These are phyloP conservation scores for Fonsecaea pugnacius DNA, from an alignment of 2,329 filamentous ascomycete genomes.

Conservation along the genomic window DNA sequence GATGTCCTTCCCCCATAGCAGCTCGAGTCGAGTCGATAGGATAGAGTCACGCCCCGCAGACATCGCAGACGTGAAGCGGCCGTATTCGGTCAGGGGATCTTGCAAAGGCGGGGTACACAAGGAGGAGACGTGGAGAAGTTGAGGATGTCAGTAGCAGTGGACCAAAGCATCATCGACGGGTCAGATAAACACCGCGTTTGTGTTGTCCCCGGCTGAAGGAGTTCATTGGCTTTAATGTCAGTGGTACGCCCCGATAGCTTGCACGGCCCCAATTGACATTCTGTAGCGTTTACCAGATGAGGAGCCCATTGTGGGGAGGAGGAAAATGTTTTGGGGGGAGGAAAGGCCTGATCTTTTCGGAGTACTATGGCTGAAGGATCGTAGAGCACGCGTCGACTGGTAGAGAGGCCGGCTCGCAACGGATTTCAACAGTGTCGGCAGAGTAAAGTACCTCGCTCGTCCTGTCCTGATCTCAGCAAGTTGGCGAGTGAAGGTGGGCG, in stretches of 20 bases:
- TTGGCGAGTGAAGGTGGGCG: background rate
- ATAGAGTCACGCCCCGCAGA: conserved; percentile 10
- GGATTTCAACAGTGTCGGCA: background rate
- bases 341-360: background rate
- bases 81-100: conserved; percentile 14
- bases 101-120: conserved; percentile 21
- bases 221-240: background rate
- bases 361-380: background rate
- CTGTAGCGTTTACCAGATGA: background rate
- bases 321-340: background rate
- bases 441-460: background rate
- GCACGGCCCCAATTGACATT: background rate
- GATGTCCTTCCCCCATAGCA: background rate
- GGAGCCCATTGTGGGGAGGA: background rate
- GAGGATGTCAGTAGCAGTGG: background rate
- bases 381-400: background rate
- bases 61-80: background rate
- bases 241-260: background rate
- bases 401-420: background rate
- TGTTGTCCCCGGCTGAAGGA: background rate
- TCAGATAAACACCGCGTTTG: background rate
- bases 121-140: background rate
- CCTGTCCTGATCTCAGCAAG: too few relatives aligned
- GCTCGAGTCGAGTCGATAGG: conserved; percentile 9
- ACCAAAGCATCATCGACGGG: background rate